Evolutionary conservation across 192 early-diverging fungal genomes (phyloP).

Genomic region (Backusella westeae): DNA sequence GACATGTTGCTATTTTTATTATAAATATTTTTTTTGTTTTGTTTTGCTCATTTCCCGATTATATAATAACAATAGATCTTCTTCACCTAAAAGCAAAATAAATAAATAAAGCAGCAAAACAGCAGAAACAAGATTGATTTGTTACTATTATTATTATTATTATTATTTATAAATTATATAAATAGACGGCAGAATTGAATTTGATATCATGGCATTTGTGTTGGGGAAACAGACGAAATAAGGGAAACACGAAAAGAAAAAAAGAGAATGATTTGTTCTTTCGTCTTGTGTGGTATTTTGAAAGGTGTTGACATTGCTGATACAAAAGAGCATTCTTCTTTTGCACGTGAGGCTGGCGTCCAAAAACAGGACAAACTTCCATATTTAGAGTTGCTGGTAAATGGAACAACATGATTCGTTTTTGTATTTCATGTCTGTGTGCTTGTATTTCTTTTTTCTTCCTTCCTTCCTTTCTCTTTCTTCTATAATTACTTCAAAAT

Average conservation of each 20-base stretch:
- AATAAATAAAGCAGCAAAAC: background rate
- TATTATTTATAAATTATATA: too few relatives aligned
- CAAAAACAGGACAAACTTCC: slow-evolving; percentile 2
- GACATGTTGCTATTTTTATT: background rate
- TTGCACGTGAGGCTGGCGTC: background rate
- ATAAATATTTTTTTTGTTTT: background rate
- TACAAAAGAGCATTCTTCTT: background rate
- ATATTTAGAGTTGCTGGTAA: background rate
- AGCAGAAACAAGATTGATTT: background rate
- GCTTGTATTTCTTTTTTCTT: background rate
- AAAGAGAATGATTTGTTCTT: background rate
- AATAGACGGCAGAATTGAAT: background rate
- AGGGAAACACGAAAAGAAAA: too few relatives aligned
- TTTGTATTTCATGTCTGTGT: background rate
- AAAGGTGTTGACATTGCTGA: background rate
- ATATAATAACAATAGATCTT: background rate
- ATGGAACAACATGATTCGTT: background rate
- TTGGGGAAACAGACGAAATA: too few relatives aligned
- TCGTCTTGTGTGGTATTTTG: background rate
- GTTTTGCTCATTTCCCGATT: background rate
- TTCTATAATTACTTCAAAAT: background rate
- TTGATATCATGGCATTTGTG: background rate
- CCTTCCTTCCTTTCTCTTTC: background rate
- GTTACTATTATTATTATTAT: background rate
- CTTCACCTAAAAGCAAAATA: background rate